A percentile compares a stretch with the other conserved stretches of the same genome.
These are phyloP conservation scores for Tolypocladium nubicola DNA, from an alignment of 2,329 filamentous ascomycete species.

Conservation along the genomic window DNA sequence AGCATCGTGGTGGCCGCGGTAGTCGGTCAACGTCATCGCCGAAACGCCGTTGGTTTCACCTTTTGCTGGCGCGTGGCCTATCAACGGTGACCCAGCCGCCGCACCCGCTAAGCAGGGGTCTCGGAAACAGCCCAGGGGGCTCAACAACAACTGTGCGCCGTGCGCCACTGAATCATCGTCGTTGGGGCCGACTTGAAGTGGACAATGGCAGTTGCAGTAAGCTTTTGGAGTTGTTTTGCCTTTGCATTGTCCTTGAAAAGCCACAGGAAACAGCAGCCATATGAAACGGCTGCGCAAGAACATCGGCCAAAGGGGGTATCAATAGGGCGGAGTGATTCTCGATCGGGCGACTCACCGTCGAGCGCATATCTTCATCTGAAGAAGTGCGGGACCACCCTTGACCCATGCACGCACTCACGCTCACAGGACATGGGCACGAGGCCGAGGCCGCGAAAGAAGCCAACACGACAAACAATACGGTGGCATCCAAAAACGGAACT, in stretches of 20 bases:
- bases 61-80: constrained; percentile 7
- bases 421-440: not conserved
- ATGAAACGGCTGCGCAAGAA: not conserved
- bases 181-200: not conserved
- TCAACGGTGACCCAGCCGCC: constrained; percentile 2
- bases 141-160: not conserved
- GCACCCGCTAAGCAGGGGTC: not conserved
- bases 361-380: not conserved
- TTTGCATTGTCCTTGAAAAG: not conserved
- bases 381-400: not conserved
- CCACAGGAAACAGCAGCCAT: not conserved
- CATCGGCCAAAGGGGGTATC: not conserved
- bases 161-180: not conserved
- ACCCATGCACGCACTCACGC: not conserved
- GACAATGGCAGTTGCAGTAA: not conserved
- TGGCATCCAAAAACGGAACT: too few species aligned
- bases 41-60: constrained; percentile 17
- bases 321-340: not conserved
- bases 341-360: not conserved
- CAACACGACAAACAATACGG: not conserved
- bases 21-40: constrained; percentile 3
- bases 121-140: not conserved
- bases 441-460: not conserved
- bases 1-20: not conserved
- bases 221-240: not conserved